These are phyloP conservation scores for Eucalyptus pauciflora DNA, from an alignment of 345 rosid species.

Conservation along the genomic window DNA sequence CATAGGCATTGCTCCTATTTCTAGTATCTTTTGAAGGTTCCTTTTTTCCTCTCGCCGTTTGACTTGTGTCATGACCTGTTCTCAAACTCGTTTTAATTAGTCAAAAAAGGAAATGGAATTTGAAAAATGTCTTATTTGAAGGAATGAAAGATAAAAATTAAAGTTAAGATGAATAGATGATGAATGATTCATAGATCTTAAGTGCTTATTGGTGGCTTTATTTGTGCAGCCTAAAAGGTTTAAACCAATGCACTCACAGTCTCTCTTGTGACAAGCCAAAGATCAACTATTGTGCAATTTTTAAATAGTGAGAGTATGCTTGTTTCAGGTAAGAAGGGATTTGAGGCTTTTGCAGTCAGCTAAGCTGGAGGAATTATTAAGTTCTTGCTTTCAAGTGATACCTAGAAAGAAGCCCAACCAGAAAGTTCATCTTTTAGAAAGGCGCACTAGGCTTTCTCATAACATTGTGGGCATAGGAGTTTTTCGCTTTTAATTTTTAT, in stretches of 20 bases:
- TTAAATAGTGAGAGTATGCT: neutral
- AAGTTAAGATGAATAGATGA: neutral
- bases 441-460: conserved; percentile 10
- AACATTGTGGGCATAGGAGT: neutral
- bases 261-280: neutral
- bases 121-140: neutral
- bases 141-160: neutral
- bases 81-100: neutral
- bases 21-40: conserved; percentile 75
- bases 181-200: neutral
- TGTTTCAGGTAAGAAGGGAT: conserved; percentile 68
- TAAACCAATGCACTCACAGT: neutral
- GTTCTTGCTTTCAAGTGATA: conserved; percentile 57
- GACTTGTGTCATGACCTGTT: neutral
- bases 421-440: conserved; percentile 66
- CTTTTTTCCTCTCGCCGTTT: neutral
- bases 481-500: neutral
- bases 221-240: neutral
- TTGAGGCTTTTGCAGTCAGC: conserved; percentile 60
- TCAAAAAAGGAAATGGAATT: neutral
- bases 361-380: conserved; percentile 47
- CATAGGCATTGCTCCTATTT: conserved; percentile 82
- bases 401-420: conserved; percentile 46
- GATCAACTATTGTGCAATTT: neutral
- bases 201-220: neutral